Evolutionary conservation across 164 flowering plant species (phyloP).

Genomic region (Tetracentron sinense): DNA sequence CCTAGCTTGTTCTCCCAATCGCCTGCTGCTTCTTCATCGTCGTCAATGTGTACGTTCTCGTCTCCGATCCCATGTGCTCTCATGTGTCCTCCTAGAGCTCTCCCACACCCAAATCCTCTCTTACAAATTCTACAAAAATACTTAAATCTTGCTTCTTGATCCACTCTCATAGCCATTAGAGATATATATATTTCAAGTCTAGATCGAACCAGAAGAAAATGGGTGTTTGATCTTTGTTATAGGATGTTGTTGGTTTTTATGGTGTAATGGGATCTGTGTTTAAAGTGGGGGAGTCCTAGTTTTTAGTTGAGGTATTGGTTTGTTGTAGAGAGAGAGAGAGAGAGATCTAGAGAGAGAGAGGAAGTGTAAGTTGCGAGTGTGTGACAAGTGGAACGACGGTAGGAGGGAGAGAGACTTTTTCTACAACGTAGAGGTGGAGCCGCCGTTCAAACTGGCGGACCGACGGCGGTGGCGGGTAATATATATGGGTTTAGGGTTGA

Average conservation of each 20-base stretch:
- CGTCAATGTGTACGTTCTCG: conserved; percentile 47
- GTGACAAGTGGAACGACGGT: conserved; percentile 57
- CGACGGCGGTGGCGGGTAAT: conserved; percentile 21
- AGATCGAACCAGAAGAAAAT: conserved; percentile 4
- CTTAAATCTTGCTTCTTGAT: conserved; percentile 54
- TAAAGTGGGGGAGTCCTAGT: conserved; percentile 27
- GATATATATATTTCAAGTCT: conserved; percentile 4
- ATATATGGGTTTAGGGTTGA: conserved; percentile 7
- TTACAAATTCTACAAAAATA: conserved; percentile 82
- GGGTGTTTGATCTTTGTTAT: conserved; percentile 21
- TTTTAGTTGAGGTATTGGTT: conserved; percentile 42
- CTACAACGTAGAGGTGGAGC: conserved; percentile 34
- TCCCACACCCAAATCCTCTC: conserved; percentile 89
- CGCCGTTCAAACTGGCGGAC: conserved; percentile 31
- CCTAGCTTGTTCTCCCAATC: conserved; percentile 59
- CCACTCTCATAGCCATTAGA: conserved; percentile 32
- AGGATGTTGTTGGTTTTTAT: conserved; percentile 23
- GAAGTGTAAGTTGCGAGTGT: conserved; percentile 21
- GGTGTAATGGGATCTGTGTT: conserved; percentile 26
- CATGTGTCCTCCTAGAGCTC: conserved; percentile 98
- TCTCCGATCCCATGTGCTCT: conserved; percentile 94
- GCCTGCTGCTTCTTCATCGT: conserved; percentile 43
- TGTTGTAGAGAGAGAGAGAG: conserved; percentile 25
- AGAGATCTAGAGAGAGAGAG: too few species aligned
- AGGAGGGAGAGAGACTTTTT: conserved; percentile 47